Base-by-base conservation (phyloP, 345 rosid species). In the Citrus trifoliata region DNA sequence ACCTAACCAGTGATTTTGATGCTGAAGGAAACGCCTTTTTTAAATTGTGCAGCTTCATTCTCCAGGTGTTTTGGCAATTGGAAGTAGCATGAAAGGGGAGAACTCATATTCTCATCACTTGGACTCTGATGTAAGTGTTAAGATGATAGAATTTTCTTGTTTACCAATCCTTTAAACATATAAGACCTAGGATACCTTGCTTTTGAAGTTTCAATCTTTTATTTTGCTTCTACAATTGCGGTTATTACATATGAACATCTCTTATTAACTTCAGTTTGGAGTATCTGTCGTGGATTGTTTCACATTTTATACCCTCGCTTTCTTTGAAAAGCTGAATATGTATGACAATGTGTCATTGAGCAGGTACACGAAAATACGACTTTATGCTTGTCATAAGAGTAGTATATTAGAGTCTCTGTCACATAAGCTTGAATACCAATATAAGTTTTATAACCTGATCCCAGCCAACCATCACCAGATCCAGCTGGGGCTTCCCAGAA, bases 31-130 rank as follows among this genome's bases (percentile, higher is more conserved):
- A 30, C 37, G 38, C 46, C 8, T 66, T 72, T 73, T 75, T 55
- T 79, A 35, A 16, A 68, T 75, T 82, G 69, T 19, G 68, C 89
- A 94, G 98, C 95, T 96, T 80, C 98, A 89, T 61, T 96, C 99
- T 25, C 97, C 97, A 73, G 98, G 95, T 82, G 98, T 89, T 85
- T 88, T 96, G 92, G 93, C 98, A 25, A 93, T 96, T 81, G 98
- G 98, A 80, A 94, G 99, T 82, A 96, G 99, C 88, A 86, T 81
- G 88, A 96, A 94, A 88, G 99, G 97, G 82, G 99, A 96, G 83
- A 96, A 90, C 86, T 96, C 99, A n/a, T 96, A 94, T 80, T 96
- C 98, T 24, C 99, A 96, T 88, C 99, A 94, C 85, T 85, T 96
- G 82, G 99, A 94, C 83, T 89, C 98, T 69, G 98, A 96, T 89